Evolutionary conservation across 75 land plant genomes (phyloP).

Genomic region (Pinus tabuliformis): DNA sequence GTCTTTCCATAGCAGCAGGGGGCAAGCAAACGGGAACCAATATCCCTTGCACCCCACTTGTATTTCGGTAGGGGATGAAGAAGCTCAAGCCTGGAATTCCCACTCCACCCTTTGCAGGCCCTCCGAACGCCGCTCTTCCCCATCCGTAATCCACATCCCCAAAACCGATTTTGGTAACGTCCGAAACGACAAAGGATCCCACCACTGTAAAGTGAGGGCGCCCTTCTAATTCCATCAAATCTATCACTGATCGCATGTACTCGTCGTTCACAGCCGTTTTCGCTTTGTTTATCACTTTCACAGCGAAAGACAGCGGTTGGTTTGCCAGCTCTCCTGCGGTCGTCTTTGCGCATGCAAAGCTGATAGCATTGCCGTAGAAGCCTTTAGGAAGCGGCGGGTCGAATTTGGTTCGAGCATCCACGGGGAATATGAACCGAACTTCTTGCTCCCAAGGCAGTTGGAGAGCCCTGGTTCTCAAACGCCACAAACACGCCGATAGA

Average conservation of each 20-base stretch:
- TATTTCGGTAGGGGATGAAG: constrained; percentile 4
- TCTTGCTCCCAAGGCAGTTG: constrained; percentile 15
- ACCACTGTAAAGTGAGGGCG: constrained; percentile 23
- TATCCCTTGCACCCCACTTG: constrained; percentile 25
- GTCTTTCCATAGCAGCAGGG: constrained; percentile 26
- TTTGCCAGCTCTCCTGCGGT: constrained; percentile 40
- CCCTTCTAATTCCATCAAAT: constrained; percentile 45
- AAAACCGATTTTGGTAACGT: constrained; percentile 27
- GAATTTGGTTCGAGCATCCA: not conserved
- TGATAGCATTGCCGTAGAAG: constrained; percentile 40
- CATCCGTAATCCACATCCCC: constrained; percentile 44
- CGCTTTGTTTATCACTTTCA: constrained; percentile 54
- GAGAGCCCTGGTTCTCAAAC: constrained; percentile 44
- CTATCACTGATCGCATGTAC: constrained; percentile 69
- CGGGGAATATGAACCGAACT: constrained; percentile 8
- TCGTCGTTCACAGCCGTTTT: constrained; percentile 44
- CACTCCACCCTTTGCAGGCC: constrained; percentile 10
- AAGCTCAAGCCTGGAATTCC: constrained; percentile 18
- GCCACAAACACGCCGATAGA: constrained; percentile 45
- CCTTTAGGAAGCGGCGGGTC: constrained; percentile 31
- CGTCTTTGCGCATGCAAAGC: constrained; percentile 46
- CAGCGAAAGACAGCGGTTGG: constrained; percentile 44
- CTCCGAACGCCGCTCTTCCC: constrained; percentile 29
- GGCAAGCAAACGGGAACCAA: constrained; percentile 44
- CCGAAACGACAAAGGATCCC: constrained; percentile 32